Evolutionary conservation across 2,329 filamentous ascomycete species (phyloP).

Genomic region (Pestalotiopsis sp.): DNA sequence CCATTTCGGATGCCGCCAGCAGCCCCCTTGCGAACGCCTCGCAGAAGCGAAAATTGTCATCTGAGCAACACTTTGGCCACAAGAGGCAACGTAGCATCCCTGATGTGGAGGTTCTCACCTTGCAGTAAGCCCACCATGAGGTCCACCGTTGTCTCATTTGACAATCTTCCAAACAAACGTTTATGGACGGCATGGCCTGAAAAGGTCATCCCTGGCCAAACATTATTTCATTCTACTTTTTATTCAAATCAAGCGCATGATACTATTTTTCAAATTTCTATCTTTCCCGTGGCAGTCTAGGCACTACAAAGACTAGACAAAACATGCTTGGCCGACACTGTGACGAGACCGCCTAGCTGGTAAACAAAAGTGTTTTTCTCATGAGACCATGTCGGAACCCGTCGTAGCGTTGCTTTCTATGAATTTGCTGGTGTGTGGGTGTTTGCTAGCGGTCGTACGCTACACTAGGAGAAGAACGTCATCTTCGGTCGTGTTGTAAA

Average conservation of each 20-base stretch:
- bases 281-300: background rate
- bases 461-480: background rate
- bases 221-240: conserved; percentile 49
- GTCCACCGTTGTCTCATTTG: conserved; percentile 10
- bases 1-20: conserved; percentile 44
- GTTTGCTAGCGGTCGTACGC: background rate
- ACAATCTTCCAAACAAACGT: conserved; percentile 23
- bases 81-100: conserved; percentile 64
- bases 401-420: background rate
- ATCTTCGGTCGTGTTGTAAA: no score
- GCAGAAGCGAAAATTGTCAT: conserved; percentile 59
- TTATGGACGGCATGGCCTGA: conserved; percentile 32
- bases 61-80: conserved; percentile 45
- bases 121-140: background rate
- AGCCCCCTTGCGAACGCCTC: conserved; percentile 53
- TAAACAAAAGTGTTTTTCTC: conserved; percentile 1
- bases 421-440: background rate
- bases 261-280: conserved; percentile 13
- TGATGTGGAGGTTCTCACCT: conserved; percentile 45
- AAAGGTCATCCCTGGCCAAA: conserved; percentile 32
- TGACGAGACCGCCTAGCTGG: background rate
- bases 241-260: conserved; percentile 44
- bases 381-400: background rate
- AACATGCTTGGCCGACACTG: background rate
- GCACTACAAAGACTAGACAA: conserved; percentile 6